Base-by-base conservation (phyloP, 371 early-diverging fungal species). In the Mortierella sp. region DNA sequence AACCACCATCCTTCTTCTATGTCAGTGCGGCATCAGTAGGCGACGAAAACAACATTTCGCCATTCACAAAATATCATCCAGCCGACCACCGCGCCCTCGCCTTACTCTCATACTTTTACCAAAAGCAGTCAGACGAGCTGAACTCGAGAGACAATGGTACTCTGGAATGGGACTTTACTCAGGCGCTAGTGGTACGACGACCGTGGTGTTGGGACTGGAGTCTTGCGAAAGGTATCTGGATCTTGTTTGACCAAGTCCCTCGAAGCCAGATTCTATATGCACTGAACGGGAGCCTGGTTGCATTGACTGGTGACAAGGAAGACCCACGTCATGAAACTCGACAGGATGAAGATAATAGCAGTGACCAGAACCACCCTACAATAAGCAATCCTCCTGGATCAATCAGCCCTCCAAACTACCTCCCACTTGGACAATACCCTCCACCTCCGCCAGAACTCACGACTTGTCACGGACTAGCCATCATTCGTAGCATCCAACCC, bases 271-370 rank as follows among this genome's bases (percentile, higher is more conserved):
- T 90, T n/a, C 68, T 94, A 19, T 85, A 88, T 73, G 89, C 92
- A 0, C 77, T 94, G 24, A 94, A 93, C 68, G 94, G 91, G 1
- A 85, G 83, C 39, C 44, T 94, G 2, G 94, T 95, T 1, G 93
- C 86, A 0, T 65, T 94, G 9, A 82, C 91, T 9, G 86, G 85
- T 2, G 87, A 89, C 57, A 74, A 68, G 54, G 64, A 60, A 25
- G 47, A 25, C 9, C 41, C 47, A 24, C 37, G 52, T 40, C 44
- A 47, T 41, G 57, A 63, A 37, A 8, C 37, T 8, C 8, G 13
- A 13, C 37, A 37, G 37, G 37, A 37, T 8, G 37, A 6, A 37
- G 37, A 37, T 37, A 37, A 6, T 8, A 37, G 37, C 37, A 37
- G 13, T 13, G 8, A 8, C 37, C 8, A 37, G 37, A 37, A 13